These are phyloP conservation scores for Globisporangium sylvaticum DNA, from an alignment of 352 stramenopile species.

Conservation along the genomic window DNA sequence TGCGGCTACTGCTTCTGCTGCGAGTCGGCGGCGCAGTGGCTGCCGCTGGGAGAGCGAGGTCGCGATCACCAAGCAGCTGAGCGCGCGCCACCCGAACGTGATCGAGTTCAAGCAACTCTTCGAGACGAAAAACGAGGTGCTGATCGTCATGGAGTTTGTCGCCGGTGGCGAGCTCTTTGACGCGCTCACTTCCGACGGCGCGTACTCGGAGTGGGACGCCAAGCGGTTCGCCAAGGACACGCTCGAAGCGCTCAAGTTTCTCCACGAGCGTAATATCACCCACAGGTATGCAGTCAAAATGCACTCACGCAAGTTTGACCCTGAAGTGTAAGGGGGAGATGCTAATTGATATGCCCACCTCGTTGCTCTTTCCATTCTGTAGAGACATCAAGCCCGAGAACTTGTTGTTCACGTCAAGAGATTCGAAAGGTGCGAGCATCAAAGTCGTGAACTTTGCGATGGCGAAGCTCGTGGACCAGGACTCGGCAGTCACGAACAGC, in stretches of 20 bases:
- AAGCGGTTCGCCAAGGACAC: constrained; percentile 42
- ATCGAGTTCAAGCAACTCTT: constrained; percentile 47
- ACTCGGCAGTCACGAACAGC: neutral
- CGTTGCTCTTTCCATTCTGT: neutral
- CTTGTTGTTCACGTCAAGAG: constrained; percentile 68
- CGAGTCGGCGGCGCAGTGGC: neutral
- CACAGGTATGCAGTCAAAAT: constrained; percentile 32
- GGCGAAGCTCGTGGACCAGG: constrained; percentile 50
- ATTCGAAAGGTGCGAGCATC: constrained; percentile 61
- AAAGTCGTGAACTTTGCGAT: constrained; percentile 86
- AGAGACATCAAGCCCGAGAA: constrained; percentile 86
- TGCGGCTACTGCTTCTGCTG: neutral
- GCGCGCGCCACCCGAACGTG: constrained; percentile 51
- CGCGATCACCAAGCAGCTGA: constrained; percentile 39
- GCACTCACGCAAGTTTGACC: neutral
- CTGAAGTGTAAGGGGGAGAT: neutral
- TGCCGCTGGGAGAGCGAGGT: constrained; percentile 47
- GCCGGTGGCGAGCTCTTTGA: constrained; percentile 68
- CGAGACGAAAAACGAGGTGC: constrained; percentile 45
- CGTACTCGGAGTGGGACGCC: constrained; percentile 75
- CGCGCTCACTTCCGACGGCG: constrained; percentile 60
- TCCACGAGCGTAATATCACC: constrained; percentile 71
- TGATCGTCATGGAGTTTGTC: constrained; percentile 58
- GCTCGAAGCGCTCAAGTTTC: constrained; percentile 51
- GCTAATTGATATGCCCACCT: constrained; percentile 12